Evolutionary conservation across 768 basidiomycete genomes (phyloP), one percentile per base, ranked within the genome.

Genomic region (Lanmaoa rubissima): DNA sequence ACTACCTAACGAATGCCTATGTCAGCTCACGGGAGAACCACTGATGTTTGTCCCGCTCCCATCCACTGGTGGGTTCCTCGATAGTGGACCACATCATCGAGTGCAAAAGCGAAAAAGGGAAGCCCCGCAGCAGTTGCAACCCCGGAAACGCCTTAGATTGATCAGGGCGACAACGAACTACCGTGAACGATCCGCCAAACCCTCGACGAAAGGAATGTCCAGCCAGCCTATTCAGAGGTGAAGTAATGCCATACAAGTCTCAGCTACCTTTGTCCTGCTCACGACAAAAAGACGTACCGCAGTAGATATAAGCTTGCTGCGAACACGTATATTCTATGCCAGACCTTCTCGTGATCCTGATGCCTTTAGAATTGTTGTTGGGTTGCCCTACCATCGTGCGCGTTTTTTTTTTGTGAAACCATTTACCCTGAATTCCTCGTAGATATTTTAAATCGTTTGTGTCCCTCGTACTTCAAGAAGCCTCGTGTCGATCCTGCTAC

Each of bases 1-100:
- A 2, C 72, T 97, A 21, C 88, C 89, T 0, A 96, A 97, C 65
- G 85, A 83, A 19, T 95, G 92, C 65, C 80, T 87, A 38, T 89
- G 89, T 58, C 95, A 98, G 70, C 68, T 97, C 55, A 83, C 87
- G 0, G 95, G 95, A 5, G 76, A 77, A 36, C 86, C 90, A 0
- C 68, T 96, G 24, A 74, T 84, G 26, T 77, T 79, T 38, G 61
- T 75, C 1, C 73, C 71, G 14, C 60, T 73, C 62, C 70, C 71
- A 1, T 53, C 39, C 3, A 49, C 49, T 0, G 52, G 55, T 6
- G 56, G 54, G 21, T 54, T 57, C 26, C 57, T 73, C 38, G 48
- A 54, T 3, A 53, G 28, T 4, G 62, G 50, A 14, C 19, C 31
- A 8, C 40, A 42, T 13, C 21, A 24, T 24, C 56, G 26, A 28